phyloP scores from a whole-genome alignment of 2,329 filamentous ascomycete genomes.

The Podosphaera xanthii region DNA sequence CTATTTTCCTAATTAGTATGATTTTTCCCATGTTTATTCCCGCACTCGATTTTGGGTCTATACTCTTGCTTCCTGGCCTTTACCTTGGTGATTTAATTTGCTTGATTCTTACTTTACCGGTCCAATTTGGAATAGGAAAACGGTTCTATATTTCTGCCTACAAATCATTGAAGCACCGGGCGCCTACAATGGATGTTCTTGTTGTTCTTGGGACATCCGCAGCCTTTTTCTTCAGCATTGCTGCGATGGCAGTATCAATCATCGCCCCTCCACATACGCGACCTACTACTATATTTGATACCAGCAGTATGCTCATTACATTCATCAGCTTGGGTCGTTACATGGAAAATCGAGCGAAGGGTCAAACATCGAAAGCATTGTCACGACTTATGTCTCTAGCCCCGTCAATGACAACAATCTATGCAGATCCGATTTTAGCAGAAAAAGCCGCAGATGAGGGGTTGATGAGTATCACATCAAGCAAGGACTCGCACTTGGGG shows the following conservation, averaged over 20 bases:
- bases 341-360: conserved; percentile 84
- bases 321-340: conserved; percentile 83
- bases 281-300: conserved; percentile 84
- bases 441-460: conserved; percentile 73
- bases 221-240: conserved; percentile 86
- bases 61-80: conserved; percentile 46
- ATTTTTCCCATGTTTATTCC: conserved; percentile 69
- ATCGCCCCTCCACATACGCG: conserved; percentile 51
- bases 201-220: conserved; percentile 84
- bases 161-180: conserved; percentile 72
- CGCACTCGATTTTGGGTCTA: conserved; percentile 50
- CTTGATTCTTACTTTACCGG: conserved; percentile 62
- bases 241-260: conserved; percentile 68
- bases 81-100: conserved; percentile 78
- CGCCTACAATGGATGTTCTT: conserved; percentile 94
- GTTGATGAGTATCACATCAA: conserved; percentile 23
- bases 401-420: conserved; percentile 92
- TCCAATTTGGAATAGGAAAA: conserved; percentile 89
- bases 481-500: conserved; percentile 23
- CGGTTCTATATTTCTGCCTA: conserved; percentile 88
- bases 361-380: conserved; percentile 82
- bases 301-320: conserved; percentile 92
- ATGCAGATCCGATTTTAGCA: conserved; percentile 77
- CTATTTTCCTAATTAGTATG: conserved; percentile 87
- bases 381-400: conserved; percentile 88